phyloP scores from a whole-genome alignment of 2,329 filamentous ascomycete species.

The Penicillium sp. region DNA sequence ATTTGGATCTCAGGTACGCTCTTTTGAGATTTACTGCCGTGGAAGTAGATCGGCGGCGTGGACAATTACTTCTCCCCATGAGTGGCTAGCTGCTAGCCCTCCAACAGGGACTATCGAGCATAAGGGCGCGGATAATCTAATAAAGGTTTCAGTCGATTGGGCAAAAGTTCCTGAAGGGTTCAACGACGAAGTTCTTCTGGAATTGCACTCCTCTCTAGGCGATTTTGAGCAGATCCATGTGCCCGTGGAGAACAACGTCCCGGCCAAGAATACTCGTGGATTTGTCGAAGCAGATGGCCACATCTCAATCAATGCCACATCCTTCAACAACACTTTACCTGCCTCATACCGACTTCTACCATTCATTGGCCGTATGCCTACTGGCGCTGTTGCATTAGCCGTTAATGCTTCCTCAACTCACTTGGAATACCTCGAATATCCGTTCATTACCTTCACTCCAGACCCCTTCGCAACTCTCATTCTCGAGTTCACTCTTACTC shows the following conservation, averaged over 20 bases:
- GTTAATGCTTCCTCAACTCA: slow-evolving; percentile 52
- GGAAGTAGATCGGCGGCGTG: slow-evolving; percentile 47
- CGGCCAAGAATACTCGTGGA: slow-evolving; percentile 61
- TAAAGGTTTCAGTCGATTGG: slow-evolving; percentile 65
- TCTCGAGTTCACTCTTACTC: slow-evolving; percentile 48
- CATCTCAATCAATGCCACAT: slow-evolving; percentile 41
- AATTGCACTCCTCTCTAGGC: slow-evolving; percentile 31
- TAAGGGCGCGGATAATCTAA: slow-evolving; percentile 54
- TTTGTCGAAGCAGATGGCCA: slow-evolving; percentile 65
- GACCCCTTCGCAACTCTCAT: slow-evolving; percentile 42
- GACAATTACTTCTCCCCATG: background rate
- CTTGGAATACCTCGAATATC: slow-evolving; percentile 62
- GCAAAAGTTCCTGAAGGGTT: slow-evolving; percentile 44
- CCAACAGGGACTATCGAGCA: slow-evolving; percentile 56
- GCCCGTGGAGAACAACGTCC: slow-evolving; percentile 56
- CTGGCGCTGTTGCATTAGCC: slow-evolving; percentile 63
- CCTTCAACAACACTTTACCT: slow-evolving; percentile 23
- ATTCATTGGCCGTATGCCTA: slow-evolving; percentile 62
- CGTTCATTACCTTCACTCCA: slow-evolving; percentile 65
- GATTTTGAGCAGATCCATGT: slow-evolving; percentile 54
- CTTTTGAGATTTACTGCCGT: slow-evolving; percentile 68
- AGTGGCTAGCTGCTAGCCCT: slow-evolving; percentile 59
- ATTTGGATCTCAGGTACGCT: slow-evolving; percentile 61
- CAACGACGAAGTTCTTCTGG: background rate
- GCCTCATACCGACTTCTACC: slow-evolving; percentile 59